Evolutionary conservation across 148 eudicot genomes (phyloP), one percentile per base, ranked within the genome.

Genomic region (Rhododendron vialii): DNA sequence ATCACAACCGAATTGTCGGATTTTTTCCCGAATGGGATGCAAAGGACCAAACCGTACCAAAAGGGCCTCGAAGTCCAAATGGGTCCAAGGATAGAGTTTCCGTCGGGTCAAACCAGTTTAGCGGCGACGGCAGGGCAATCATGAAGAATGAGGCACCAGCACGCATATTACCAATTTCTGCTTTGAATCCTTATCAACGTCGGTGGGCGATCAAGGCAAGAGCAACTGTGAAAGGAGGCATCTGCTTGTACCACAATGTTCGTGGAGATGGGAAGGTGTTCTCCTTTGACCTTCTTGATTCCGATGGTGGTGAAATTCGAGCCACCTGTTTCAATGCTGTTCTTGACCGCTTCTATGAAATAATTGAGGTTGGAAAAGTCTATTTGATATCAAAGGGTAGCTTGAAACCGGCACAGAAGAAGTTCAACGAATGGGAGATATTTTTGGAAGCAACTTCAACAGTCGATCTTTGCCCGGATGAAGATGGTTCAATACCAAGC

Each of bases 121-220:
- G 38, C 30, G 75, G 85, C 18, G 69, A 80, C 26, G 26, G 57
- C 28, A 80, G 99, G 78, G 90, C 99, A 86, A 96, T 97, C 63
- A 92, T 95, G 94, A 95, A 93, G 89, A 97, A 97, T 82, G 99
- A 95, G 82, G 99, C 99, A 67, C 98, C 99, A 5, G 96, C 99
- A 28, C 96, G 98, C 74, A 90, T 95, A 61, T 92, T 97, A 80
- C 98, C 99, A 51, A 97, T 97, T 85, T 90, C 95, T 84, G 98
- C 98, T 43, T 87, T 97, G 89, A 97, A 95, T 91, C 98, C 98
- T 87, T 97, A 97, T 85, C 99, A 97, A 83, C 98, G 96, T 30
- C 95, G 98, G 33, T 97, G 98, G 99, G 99, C 98, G 74, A 93
- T 97, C 74, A 97, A 97, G 86, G 98, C 99, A 69, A 94, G 99